phyloP scores from a whole-genome alignment of 2,329 filamentous ascomycete genomes.

The Ceratocystis diversiconidia region DNA sequence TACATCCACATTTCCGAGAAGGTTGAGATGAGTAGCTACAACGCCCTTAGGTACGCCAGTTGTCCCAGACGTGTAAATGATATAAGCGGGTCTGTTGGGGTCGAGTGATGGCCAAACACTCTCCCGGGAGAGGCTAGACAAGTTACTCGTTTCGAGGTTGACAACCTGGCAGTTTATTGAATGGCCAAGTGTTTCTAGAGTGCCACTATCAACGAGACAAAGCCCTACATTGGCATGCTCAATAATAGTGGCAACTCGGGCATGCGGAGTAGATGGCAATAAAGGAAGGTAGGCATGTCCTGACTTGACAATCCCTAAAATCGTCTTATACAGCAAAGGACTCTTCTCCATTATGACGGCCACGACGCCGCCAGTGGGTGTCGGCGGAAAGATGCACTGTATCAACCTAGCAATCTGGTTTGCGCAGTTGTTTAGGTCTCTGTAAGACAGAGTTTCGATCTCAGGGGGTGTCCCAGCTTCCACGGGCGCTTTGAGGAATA shows the following conservation, averaged over 20 bases:
- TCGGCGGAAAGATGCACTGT: background rate
- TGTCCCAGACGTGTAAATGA: slow-evolving; percentile 72
- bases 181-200: slow-evolving; percentile 18
- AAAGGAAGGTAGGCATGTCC: slow-evolving; percentile 72
- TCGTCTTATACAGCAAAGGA: slow-evolving; percentile 53
- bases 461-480: slow-evolving; percentile 17
- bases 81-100: slow-evolving; percentile 49
- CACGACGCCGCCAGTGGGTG: slow-evolving; percentile 27
- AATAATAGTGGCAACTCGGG: slow-evolving; percentile 48
- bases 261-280: slow-evolving; percentile 52
- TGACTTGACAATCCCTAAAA: slow-evolving; percentile 59
- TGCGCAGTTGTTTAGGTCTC: slow-evolving; percentile 45
- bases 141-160: slow-evolving; percentile 24
- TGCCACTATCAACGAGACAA: slow-evolving; percentile 31
- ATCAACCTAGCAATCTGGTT: slow-evolving; percentile 43
- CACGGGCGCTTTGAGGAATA: slow-evolving; percentile 39
- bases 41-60: slow-evolving; percentile 72
- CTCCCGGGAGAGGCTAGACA: slow-evolving; percentile 23
- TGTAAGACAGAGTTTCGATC: slow-evolving; percentile 43
- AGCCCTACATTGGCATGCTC: slow-evolving; percentile 38
- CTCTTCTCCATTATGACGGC: slow-evolving; percentile 69
- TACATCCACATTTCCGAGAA: slow-evolving; percentile 59
- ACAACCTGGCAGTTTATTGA: slow-evolving; percentile 21
- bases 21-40: slow-evolving; percentile 58
- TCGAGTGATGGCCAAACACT: slow-evolving; percentile 24